Percentiles rank a stretch among this genome's conserved stretches.
Evolutionary conservation across 2,329 filamentous ascomycete genomes (phyloP).

Genomic region (Neurospora crassa): DNA sequence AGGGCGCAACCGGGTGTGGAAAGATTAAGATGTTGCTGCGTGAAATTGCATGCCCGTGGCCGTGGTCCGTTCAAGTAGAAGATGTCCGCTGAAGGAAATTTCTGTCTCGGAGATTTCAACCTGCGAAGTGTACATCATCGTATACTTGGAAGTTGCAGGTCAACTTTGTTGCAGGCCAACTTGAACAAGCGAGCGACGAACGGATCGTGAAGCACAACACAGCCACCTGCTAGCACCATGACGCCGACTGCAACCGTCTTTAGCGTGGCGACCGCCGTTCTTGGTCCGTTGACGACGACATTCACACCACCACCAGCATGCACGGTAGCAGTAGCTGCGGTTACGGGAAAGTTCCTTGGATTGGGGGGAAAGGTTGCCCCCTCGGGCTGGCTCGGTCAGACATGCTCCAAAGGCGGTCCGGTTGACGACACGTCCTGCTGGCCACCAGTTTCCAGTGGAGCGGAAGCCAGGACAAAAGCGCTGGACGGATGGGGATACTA

Average conservation of each 20-base stretch:
- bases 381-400: constrained; percentile 14
- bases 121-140: neutral
- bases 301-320: constrained; percentile 19
- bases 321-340: constrained; percentile 15
- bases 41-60: neutral
- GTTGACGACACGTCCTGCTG: constrained; percentile 17
- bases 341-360: constrained; percentile 10
- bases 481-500: constrained; percentile 18
- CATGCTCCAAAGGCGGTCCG: constrained; percentile 10
- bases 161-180: neutral
- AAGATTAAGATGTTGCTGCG: neutral
- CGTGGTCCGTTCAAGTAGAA: neutral
- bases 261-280: constrained; percentile 17
- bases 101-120: neutral
- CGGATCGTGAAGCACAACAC: neutral
- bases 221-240: constrained; percentile 11
- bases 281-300: constrained; percentile 19
- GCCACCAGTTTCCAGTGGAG: constrained; percentile 15
- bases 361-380: constrained; percentile 8
- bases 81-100: neutral
- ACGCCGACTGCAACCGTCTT: constrained; percentile 13
- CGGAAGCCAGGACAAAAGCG: constrained; percentile 5
- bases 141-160: neutral
- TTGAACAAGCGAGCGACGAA: neutral
- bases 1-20: neutral